Conservation (phyloP, 495 filamentous ascomycete genomes). For the Tuber melanosporum region DNA sequence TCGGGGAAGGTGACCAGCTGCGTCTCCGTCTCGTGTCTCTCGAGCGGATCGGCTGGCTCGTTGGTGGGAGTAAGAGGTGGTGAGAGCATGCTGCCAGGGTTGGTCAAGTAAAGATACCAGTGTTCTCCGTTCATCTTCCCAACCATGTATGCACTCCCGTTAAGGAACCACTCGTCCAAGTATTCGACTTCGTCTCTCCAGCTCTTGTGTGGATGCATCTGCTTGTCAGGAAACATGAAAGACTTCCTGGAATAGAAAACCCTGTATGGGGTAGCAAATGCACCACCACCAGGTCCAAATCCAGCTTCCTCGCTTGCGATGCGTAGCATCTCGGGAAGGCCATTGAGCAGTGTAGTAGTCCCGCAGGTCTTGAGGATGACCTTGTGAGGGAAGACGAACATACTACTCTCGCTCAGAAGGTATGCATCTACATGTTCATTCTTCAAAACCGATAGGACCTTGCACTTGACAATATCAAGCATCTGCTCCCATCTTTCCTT, state of each 20-base stretch:
- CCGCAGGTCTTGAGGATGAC: slow-evolving; percentile 98
- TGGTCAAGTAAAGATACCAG: slow-evolving; percentile 97
- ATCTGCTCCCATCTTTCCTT: slow-evolving; percentile 88
- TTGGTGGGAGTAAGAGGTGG: slow-evolving; percentile 71
- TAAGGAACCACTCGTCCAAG: slow-evolving; percentile 80
- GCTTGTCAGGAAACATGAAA: slow-evolving; percentile 91
- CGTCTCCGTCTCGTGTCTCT: slow-evolving; percentile 57
- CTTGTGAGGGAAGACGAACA: slow-evolving; percentile 99
- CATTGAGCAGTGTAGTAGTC: slow-evolving; percentile 87
- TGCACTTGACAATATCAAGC: slow-evolving; percentile 96
- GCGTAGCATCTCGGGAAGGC: slow-evolving; percentile 79
- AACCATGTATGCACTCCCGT: slow-evolving; percentile 98
- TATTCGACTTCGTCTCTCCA: slow-evolving; percentile 93
- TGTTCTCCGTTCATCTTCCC: slow-evolving; percentile 99
- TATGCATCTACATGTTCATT: slow-evolving; percentile 98
- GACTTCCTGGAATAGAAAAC: slow-evolving; percentile 99
- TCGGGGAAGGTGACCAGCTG: slow-evolving; percentile 54
- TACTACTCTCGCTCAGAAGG: slow-evolving; percentile 94
- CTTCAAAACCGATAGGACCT: slow-evolving; percentile 88
- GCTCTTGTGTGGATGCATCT: slow-evolving; percentile 89
- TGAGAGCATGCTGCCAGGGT: slow-evolving; percentile 70
- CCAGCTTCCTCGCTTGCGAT: slow-evolving; percentile 83
- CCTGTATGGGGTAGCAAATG: slow-evolving; percentile 78
- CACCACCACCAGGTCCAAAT: slow-evolving; percentile 63
- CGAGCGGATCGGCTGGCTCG: slow-evolving; percentile 42